Base-by-base conservation (phyloP, 208 protist genomes). In the Trypanosoma platydactyli region DNA sequence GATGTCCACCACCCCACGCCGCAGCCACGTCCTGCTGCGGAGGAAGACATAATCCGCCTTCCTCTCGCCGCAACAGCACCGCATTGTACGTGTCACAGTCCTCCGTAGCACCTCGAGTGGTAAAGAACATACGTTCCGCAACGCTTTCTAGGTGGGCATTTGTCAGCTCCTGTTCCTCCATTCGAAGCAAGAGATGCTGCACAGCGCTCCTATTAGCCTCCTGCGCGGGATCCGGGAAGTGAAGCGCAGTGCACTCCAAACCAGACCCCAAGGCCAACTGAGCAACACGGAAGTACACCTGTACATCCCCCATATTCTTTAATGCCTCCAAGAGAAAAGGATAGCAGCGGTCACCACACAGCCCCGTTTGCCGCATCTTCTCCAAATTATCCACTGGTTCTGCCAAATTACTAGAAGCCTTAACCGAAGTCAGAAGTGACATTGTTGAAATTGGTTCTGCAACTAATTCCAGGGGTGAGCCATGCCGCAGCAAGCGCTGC, bases 391-490 rank as follows among this genome's bases (percentile, higher is more conserved):
- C 33, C 29, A 42, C 16, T 42, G 29, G 27, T 24, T 44, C 30
- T 27, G 45, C 50, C 25, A 33, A 7, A 48, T n/a, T n/a, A n/a
- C n/a, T n/a, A n/a, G n/a, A n/a, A n/a, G n/a, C n/a, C n/a, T n/a
- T n/a, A n/a, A n/a, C 53, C 24, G 25, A 2, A 55, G 50, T n/a
- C n/a, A n/a, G 25, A 24, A 24, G 35, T 22, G 24, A 50, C 38
- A n/a, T 16, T 12, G 29, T 46, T 13, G 53, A 40, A 48, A 94
- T 73, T 22, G 82, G 82, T 45, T 69, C 60, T 44, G 71, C 76
- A n/a, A 94, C 82, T 3, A 94, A 76, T 53, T 86, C 77, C 59
- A 88, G 71, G 64, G 30, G 72, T 64, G 25, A 68, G 41, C 63
- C 67, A 12, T 64, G 35, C 5, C 57, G 74, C 40, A 93, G 71